Percentiles rank a stretch among this genome's conserved stretches.
phyloP scores from a whole-genome alignment of 2,329 filamentous ascomycete species.

The Domatiomyces globalis region DNA sequence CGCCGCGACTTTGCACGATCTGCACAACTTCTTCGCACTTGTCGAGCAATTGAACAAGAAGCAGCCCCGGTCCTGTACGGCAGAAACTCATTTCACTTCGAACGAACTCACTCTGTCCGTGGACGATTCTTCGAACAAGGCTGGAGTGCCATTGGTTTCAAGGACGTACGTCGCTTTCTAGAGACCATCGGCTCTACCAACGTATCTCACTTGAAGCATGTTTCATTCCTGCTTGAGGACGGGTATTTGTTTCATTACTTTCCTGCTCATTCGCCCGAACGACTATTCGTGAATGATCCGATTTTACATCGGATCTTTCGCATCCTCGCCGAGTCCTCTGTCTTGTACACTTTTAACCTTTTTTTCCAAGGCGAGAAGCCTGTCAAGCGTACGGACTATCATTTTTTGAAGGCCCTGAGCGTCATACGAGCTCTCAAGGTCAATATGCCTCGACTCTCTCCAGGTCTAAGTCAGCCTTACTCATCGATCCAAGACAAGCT shows the following conservation, averaged over 20 bases:
- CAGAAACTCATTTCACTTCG: slow-evolving; percentile 36
- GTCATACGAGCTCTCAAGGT: slow-evolving; percentile 32
- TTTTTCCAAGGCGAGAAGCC: slow-evolving; percentile 29
- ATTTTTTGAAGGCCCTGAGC: slow-evolving; percentile 33
- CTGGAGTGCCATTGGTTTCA: slow-evolving; percentile 36
- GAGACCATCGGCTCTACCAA: slow-evolving; percentile 36
- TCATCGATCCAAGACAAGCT: neutral
- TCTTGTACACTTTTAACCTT: slow-evolving; percentile 30
- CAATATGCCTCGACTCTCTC: slow-evolving; percentile 11
- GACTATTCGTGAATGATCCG: slow-evolving; percentile 36
- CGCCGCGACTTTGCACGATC: slow-evolving; percentile 28
- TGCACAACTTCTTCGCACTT: slow-evolving; percentile 33
- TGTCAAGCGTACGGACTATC: slow-evolving; percentile 21
- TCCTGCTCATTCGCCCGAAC: slow-evolving; percentile 20
- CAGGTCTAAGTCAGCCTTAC: neutral
- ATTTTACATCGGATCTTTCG: slow-evolving; percentile 33
- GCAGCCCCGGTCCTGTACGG: slow-evolving; percentile 36
- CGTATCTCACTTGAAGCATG: slow-evolving; percentile 31
- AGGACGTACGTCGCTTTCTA: slow-evolving; percentile 31
- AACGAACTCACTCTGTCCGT: slow-evolving; percentile 24
- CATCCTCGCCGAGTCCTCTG: slow-evolving; percentile 27
- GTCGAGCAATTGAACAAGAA: slow-evolving; percentile 32
- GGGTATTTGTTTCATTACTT: slow-evolving; percentile 29
- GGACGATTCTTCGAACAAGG: slow-evolving; percentile 28
- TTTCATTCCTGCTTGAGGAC: slow-evolving; percentile 34